Evolutionary conservation across 1,139 yeast genomes (phyloP), one percentile per base, ranked within the genome.

Genomic region (Hyphopichia wangnamkhiaoensis): DNA sequence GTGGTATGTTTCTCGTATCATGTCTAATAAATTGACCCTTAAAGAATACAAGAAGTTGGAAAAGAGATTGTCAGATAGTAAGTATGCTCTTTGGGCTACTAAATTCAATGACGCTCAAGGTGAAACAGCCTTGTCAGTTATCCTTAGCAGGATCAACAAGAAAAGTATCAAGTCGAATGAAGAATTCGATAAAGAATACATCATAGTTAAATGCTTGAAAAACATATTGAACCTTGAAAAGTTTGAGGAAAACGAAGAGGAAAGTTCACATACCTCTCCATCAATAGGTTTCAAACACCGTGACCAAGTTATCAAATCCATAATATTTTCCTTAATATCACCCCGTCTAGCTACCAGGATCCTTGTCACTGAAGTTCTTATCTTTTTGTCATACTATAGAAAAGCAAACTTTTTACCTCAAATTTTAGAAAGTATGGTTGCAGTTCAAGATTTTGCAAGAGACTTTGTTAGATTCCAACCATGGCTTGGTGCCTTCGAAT

Each of bases 151-250:
- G 34, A 60, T 71, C 28, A 70, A 68, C 46, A 68, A 62, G 43
- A 69, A 70, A 46, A 68, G 73, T 45, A 70, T 71, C 41, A 72
- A 72, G 48, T 65, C 68, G 31, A 71, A 72, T 43, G 75, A 71
- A 26, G 76, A 71, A 42, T 68, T 71, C 31, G 76, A 71, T 38
- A 62, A 57, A 41, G 78, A 72, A 45, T 67, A 49, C 39, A 47
- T 56, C 14, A 69, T 72, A 21, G 66, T 72, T 10, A 60, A 58
- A 44, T 71, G 76, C 42, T 58, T 72, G 36, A 67, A 61, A 42
- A 58, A 57, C 39, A 61, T 71, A 3, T 41, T 71, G 19, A 58
- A 59, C 37, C 52, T 52, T 19, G 60, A 55, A 33, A 47, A 40
- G 8, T 46, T 44, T 15, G 54, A 50, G 4, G 47, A 45, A 15